Evolutionary conservation across 176 grass and related monocot species (phyloP).

Genomic region (Alopecurus myosuroides): DNA sequence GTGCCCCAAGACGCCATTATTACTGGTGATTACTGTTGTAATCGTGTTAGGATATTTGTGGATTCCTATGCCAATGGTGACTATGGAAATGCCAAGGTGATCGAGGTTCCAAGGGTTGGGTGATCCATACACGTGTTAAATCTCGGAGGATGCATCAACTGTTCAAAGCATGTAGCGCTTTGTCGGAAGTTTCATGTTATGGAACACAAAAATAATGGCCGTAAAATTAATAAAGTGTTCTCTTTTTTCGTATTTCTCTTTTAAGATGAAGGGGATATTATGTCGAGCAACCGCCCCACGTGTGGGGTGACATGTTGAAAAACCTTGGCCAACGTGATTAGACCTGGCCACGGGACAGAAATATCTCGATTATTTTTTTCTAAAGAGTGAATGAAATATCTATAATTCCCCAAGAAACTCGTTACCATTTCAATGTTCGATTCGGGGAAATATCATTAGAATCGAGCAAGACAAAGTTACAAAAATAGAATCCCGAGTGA

Average conservation of each 20-base stretch:
- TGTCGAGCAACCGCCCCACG: too few relatives aligned
- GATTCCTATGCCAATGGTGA: not conserved
- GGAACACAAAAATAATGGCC: not conserved
- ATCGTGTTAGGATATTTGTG: slow-evolving; percentile 17
- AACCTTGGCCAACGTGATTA: too few relatives aligned
- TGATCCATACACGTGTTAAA: not conserved
- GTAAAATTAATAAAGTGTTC: not conserved
- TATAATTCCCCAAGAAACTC: too few relatives aligned
- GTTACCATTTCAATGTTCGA: too few relatives aligned
- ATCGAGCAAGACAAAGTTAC: too few relatives aligned
- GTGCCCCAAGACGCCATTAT: not conserved
- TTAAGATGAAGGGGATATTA: not conserved
- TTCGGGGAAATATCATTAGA: too few relatives aligned
- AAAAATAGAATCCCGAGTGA: too few relatives aligned
- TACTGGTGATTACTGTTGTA: not conserved
- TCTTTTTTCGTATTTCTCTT: not conserved
- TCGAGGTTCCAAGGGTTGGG: slow-evolving; percentile 10
- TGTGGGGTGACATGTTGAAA: too few relatives aligned
- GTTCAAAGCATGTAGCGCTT: not conserved
- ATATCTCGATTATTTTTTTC: too few relatives aligned
- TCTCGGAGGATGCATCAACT: not conserved
- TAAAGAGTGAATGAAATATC: too few relatives aligned
- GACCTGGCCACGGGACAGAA: too few relatives aligned
- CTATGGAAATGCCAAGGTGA: not conserved
- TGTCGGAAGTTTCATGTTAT: not conserved